phyloP scores from a whole-genome alignment of 148 eudicot species.

The Salicornia ramosissima region DNA sequence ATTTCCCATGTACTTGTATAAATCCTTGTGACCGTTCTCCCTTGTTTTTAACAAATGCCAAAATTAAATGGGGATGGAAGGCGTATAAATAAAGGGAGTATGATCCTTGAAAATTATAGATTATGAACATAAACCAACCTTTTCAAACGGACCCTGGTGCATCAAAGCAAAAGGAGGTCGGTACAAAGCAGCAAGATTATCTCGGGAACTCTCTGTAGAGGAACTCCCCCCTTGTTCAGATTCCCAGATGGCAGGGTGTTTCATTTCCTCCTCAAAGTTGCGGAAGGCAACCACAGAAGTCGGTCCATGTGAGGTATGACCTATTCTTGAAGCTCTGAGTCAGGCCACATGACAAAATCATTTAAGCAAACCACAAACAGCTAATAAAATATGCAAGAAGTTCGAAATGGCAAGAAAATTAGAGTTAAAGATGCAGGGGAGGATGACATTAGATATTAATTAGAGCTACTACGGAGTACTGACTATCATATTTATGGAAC shows the following conservation, averaged over 20 bases:
- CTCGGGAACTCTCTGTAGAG: constrained; percentile 49
- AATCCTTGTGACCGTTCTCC: too few species aligned
- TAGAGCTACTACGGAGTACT: background rate
- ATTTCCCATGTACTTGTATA: too few species aligned
- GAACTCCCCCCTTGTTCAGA: constrained; percentile 67
- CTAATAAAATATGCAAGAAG: background rate
- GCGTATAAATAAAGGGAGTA: too few species aligned
- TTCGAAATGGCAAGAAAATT: background rate
- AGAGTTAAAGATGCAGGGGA: background rate
- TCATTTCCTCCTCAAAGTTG: constrained; percentile 87
- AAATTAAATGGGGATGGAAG: too few species aligned
- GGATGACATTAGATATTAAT: background rate
- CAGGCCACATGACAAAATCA: constrained; percentile 17
- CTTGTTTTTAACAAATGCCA: too few species aligned
- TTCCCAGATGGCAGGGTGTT: constrained; percentile 65
- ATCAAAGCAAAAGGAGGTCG: constrained; percentile 89
- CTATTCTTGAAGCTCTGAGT: constrained; percentile 41
- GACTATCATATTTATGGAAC: background rate
- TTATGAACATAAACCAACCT: constrained; percentile 37
- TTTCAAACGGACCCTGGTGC: constrained; percentile 82
- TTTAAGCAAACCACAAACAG: background rate
- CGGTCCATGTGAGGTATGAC: constrained; percentile 50
- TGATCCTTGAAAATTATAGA: background rate
- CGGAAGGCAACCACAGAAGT: constrained; percentile 77
- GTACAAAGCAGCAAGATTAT: constrained; percentile 88